Percentiles rank a stretch among this genome's conserved stretches.
phyloP scores from a whole-genome alignment of 2,329 filamentous ascomycete species.

The Fusarium liriodendri region DNA sequence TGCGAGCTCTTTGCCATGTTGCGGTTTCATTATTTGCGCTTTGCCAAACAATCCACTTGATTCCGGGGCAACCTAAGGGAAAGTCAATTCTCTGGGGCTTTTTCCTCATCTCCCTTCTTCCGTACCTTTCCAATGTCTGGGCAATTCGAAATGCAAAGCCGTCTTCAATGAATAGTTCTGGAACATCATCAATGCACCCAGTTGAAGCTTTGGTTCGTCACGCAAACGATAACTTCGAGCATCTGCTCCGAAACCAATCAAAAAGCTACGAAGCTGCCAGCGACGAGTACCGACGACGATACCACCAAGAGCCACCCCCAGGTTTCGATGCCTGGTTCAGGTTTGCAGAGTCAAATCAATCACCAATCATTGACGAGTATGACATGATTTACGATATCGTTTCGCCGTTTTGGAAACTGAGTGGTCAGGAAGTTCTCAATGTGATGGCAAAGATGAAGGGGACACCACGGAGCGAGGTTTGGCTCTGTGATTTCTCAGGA shows the following conservation, averaged over 20 bases:
- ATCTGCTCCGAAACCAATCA: slow-evolving; percentile 52
- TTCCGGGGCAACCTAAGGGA: slow-evolving; percentile 47
- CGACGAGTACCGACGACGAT: slow-evolving; percentile 57
- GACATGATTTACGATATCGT: slow-evolving; percentile 56
- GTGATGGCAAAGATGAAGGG: slow-evolving; percentile 43
- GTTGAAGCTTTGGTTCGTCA: slow-evolving; percentile 47
- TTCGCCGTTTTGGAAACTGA: slow-evolving; percentile 54
- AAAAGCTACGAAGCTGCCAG: slow-evolving; percentile 48
- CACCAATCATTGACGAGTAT: slow-evolving; percentile 63
- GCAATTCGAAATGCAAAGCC: slow-evolving; percentile 36
- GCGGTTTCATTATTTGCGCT: slow-evolving; percentile 47
- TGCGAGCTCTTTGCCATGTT: slow-evolving; percentile 42
- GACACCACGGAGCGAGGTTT: slow-evolving; percentile 48
- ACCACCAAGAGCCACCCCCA: slow-evolving; percentile 55
- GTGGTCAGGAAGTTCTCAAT: slow-evolving; percentile 47
- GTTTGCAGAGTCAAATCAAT: slow-evolving; percentile 53
- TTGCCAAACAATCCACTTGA: slow-evolving; percentile 43
- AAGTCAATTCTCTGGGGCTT: slow-evolving; percentile 47
- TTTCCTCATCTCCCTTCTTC: slow-evolving; percentile 44
- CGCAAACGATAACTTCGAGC: slow-evolving; percentile 46
- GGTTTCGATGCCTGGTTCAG: slow-evolving; percentile 61
- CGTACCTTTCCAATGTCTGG: slow-evolving; percentile 45
- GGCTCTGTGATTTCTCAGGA: slow-evolving; percentile 50
- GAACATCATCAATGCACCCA: slow-evolving; percentile 45
- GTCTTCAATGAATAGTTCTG: slow-evolving; percentile 2